Evolutionary conservation across 73 alveolate genomes (phyloP).

Genomic region (Breviolum minutum): DNA sequence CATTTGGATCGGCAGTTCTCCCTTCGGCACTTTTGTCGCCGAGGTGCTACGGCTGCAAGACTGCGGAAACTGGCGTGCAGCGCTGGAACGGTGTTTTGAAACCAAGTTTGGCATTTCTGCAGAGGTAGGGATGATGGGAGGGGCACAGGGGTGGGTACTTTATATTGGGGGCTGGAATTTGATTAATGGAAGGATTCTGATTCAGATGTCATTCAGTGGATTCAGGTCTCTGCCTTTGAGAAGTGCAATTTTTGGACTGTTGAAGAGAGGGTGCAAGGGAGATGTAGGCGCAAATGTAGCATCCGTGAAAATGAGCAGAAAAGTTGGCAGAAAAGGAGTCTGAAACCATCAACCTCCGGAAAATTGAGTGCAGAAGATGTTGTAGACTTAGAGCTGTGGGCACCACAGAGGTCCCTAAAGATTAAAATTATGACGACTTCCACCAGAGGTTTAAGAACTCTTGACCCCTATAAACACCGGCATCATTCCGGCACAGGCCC

Average conservation of each 20-base stretch:
- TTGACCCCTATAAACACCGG: not conserved
- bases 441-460: not conserved
- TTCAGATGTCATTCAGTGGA: not conserved
- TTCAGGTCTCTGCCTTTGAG: not conserved
- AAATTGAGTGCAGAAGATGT: not conserved
- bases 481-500: constrained; percentile 6
- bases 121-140: not conserved
- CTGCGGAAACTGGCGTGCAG: constrained; percentile 48
- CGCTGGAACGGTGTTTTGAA: constrained; percentile 52
- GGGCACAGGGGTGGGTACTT: not conserved
- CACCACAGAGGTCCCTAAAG: not conserved
- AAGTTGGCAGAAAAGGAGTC: too few relatives aligned
- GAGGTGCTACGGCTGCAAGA: constrained; percentile 61
- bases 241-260: not conserved
- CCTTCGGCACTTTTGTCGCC: too few relatives aligned
- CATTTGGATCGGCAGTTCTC: too few relatives aligned
- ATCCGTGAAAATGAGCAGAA: not conserved
- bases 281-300: not conserved
- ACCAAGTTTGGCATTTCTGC: constrained; percentile 29
- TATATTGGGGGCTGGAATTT: too few relatives aligned
- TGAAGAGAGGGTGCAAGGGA: too few relatives aligned
- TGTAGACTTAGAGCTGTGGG: not conserved
- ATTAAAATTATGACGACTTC: too few relatives aligned
- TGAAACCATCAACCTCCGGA: not conserved
- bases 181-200: not conserved